These are phyloP conservation scores for Salix exigua DNA, from an alignment of 345 rosid species.

Conservation along the genomic window DNA sequence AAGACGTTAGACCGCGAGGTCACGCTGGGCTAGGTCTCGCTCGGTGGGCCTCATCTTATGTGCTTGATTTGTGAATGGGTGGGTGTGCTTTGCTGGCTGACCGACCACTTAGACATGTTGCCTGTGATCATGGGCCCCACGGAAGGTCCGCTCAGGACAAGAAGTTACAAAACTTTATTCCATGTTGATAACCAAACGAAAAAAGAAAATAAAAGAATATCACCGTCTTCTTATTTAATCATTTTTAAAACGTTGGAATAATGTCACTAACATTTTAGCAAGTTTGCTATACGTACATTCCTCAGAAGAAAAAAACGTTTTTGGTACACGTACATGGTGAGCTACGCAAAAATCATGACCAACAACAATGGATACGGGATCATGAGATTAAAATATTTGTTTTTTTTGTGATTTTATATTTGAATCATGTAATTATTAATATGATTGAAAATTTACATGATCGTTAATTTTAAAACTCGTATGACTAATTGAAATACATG, in stretches of 20 bases:
- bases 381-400: too few species aligned
- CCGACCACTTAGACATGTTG: constrained; percentile 13
- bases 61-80: neutral
- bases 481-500: accelerated
- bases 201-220: neutral
- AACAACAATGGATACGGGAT: neutral
- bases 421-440: accelerated
- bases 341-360: neutral
- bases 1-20: neutral
- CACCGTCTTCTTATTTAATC: neutral
- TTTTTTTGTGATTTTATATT: too few species aligned
- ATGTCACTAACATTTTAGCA: neutral
- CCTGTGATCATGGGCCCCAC: neutral
- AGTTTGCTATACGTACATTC: neutral
- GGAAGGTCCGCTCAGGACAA: neutral
- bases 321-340: neutral
- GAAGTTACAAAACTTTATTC: neutral
- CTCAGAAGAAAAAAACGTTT: too few species aligned
- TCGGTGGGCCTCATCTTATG: constrained; percentile 17
- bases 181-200: neutral
- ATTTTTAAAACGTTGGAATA: neutral
- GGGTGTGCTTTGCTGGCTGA: constrained; percentile 20
- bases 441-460: too few species aligned
- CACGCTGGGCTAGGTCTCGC: neutral
- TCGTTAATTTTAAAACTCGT: accelerated